Conservation (phyloP, 2,329 filamentous ascomycete genomes). For the Hypomyces rosellus region DNA sequence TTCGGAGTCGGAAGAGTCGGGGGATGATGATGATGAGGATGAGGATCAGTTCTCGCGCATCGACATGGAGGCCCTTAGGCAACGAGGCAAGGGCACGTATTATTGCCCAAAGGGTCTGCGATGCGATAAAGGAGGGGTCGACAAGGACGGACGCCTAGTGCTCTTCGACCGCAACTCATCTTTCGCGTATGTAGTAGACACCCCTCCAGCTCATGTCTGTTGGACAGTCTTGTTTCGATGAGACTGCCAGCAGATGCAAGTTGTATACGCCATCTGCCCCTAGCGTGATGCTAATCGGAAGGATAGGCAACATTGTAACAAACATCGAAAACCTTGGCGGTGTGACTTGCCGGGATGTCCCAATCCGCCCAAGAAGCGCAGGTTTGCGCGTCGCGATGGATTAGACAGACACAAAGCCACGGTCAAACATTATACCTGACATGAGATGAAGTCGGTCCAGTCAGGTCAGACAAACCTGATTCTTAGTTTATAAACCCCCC, state of each 20-base stretch:
- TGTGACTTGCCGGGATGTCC: constrained; percentile 34
- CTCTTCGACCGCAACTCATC: constrained; percentile 37
- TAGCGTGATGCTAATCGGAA: constrained; percentile 8
- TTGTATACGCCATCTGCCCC: constrained; percentile 2
- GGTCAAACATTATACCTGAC: constrained; percentile 30
- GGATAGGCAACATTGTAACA: constrained; percentile 36
- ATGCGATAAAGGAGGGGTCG: constrained; percentile 36
- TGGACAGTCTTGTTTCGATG: background rate
- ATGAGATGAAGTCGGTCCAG: constrained; percentile 13
- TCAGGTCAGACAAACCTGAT: background rate
- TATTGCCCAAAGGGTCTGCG: constrained; percentile 28
- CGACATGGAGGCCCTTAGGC: constrained; percentile 33
- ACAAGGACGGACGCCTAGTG: constrained; percentile 31
- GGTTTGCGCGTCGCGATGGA: constrained; percentile 36
- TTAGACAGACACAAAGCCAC: constrained; percentile 35
- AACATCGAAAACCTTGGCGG: constrained; percentile 36
- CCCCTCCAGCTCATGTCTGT: background rate
- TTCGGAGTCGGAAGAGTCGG: constrained; percentile 22
- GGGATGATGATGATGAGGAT: constrained; percentile 25
- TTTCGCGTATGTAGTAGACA: constrained; percentile 27
- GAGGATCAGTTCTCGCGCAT: constrained; percentile 30
- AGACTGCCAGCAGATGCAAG: background rate
- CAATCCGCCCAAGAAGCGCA: constrained; percentile 35
- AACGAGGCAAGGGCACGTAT: constrained; percentile 34
- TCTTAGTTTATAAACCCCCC: background rate